These are phyloP conservation scores for Leccinum disarticulatum DNA, from an alignment of 768 basidiomycete genomes.

Conservation along the genomic window DNA sequence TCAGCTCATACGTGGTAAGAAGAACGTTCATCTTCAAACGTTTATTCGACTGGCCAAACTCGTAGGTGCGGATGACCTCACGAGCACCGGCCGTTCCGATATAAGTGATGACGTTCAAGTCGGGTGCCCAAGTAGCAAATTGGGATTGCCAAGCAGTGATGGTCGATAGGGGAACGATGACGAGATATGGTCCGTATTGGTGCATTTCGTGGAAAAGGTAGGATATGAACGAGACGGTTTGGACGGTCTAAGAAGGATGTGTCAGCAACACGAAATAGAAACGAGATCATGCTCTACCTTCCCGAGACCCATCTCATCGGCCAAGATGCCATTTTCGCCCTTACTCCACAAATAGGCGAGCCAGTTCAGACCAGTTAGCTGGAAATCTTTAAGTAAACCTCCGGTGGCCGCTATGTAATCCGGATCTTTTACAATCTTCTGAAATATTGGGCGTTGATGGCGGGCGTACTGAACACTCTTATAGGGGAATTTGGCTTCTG, in stretches of 20 bases:
- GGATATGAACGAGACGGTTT: constrained; percentile 92
- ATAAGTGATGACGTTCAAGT: constrained; percentile 95
- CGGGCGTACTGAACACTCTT: constrained; percentile 72
- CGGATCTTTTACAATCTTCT: constrained; percentile 85
- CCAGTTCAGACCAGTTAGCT: constrained; percentile 98
- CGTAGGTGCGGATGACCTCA: constrained; percentile 87
- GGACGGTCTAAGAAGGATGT: constrained; percentile 65
- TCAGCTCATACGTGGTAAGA: constrained; percentile 95
- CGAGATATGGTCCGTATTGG: constrained; percentile 96
- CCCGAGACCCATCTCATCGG: constrained; percentile 99
- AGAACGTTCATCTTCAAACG: constrained; percentile 96
- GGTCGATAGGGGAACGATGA: constrained; percentile 96
- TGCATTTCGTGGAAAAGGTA: constrained; percentile 90
- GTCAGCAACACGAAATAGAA: constrained; percentile 12
- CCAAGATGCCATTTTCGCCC: constrained; percentile 94
- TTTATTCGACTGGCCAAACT: constrained; percentile 87
- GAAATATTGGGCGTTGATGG: constrained; percentile 72
- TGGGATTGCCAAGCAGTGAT: constrained; percentile 98
- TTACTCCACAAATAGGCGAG: constrained; percentile 95
- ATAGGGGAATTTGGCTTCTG: constrained; percentile 79
- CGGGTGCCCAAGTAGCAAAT: constrained; percentile 93
- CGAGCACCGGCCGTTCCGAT: constrained; percentile 87
- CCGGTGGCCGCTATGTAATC: constrained; percentile 78
- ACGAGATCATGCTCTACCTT: constrained; percentile 52
- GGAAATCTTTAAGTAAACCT: constrained; percentile 94